A percentile compares a stretch with the other conserved stretches of the same genome.
phyloP scores from a whole-genome alignment of 1,139 yeast species.

The Pneumocystis oryctolagi region DNA sequence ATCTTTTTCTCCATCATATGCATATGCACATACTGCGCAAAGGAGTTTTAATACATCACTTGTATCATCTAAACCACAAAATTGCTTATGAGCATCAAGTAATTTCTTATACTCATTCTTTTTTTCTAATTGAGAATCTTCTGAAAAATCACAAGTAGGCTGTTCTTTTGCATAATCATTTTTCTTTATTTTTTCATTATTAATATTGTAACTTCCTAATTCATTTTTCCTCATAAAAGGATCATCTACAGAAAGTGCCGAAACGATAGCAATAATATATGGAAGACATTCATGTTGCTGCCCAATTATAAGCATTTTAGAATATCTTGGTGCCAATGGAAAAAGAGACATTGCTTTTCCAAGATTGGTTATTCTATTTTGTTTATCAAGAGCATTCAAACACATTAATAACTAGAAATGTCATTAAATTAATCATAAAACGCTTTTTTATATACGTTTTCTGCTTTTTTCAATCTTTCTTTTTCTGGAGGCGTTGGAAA shows the following conservation, averaged over 20 bases:
- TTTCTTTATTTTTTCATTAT: constrained; percentile 17
- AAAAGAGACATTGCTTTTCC: constrained; percentile 80
- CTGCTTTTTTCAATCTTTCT: constrained; percentile 45
- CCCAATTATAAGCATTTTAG: constrained; percentile 78
- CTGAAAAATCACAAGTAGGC: constrained; percentile 18
- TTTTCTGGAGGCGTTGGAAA: constrained; percentile 90
- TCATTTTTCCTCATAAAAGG: constrained; percentile 25
- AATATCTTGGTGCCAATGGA: constrained; percentile 86
- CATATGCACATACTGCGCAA: constrained; percentile 80
- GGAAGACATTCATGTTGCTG: constrained; percentile 63
- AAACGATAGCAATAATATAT: constrained; percentile 75
- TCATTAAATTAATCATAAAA: neutral
- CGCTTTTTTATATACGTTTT: constrained; percentile 23
- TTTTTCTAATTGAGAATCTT: constrained; percentile 28
- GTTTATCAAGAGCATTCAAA: constrained; percentile 62
- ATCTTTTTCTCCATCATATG: constrained; percentile 35
- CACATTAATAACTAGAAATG: constrained; percentile 35
- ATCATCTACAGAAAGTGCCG: constrained; percentile 87
- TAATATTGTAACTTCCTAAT: constrained; percentile 12
- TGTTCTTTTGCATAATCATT: constrained; percentile 20
- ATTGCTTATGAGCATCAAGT: constrained; percentile 40
- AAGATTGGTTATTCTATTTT: constrained; percentile 46
- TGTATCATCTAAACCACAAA: constrained; percentile 50
- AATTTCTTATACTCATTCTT: constrained; percentile 37
- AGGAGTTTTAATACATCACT: constrained; percentile 65